Conservation (phyloP, 176 grass and related monocot species). For the Melocanna baccifera region DNA sequence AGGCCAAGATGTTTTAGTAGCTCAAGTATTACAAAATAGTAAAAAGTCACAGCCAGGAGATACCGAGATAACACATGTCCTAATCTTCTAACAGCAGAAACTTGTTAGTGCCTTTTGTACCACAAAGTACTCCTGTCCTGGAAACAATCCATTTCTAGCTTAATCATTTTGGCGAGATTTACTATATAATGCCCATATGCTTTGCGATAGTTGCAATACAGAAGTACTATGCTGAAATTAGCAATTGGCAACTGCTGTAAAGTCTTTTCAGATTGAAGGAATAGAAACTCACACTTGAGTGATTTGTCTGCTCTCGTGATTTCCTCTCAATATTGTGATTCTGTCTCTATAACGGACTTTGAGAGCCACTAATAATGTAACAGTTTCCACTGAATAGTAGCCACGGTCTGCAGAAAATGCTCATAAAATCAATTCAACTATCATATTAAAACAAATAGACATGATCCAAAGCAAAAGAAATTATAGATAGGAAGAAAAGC, state of each 20-base stretch:
- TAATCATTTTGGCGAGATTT: neutral
- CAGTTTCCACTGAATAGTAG: constrained; percentile 79
- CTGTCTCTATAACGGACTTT: constrained; percentile 72
- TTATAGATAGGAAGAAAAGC: constrained; percentile 12
- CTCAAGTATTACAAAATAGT: neutral
- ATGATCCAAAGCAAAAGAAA: neutral
- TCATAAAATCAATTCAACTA: constrained; percentile 17
- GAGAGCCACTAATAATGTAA: constrained; percentile 57
- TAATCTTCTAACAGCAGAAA: neutral
- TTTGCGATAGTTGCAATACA: neutral
- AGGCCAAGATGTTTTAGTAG: neutral
- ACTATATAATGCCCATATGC: neutral
- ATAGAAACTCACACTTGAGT: constrained; percentile 73
- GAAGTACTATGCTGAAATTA: constrained; percentile 26
- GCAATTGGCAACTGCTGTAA: neutral
- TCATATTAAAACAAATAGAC: constrained; percentile 5
- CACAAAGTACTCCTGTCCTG: neutral
- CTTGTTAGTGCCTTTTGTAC: neutral
- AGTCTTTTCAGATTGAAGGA: constrained; percentile 18
- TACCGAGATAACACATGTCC: neutral
- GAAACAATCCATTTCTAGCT: neutral
- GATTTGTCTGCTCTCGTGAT: constrained; percentile 79
- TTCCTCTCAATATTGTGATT: constrained; percentile 81
- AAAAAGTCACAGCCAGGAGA: neutral
- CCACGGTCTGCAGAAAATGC: constrained; percentile 62